Conservation (phyloP, 495 filamentous ascomycete species). For the Podospora anserina region DNA sequence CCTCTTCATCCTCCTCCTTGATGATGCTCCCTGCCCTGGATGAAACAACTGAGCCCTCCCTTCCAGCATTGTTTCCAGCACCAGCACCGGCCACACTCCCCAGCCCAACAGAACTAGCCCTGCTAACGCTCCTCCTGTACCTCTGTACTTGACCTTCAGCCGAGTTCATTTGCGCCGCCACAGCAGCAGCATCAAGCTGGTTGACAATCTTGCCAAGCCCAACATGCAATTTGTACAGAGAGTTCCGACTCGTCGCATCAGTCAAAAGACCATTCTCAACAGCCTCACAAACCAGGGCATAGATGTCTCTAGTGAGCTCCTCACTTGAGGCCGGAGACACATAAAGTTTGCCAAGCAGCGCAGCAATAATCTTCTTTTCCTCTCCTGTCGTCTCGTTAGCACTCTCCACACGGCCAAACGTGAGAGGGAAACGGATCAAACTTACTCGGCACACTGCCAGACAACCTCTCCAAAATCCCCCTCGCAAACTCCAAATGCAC, state of each 20-base stretch:
- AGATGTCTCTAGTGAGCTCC: slow-evolving; percentile 47
- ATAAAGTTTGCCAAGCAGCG: slow-evolving; percentile 78
- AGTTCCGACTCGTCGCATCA: slow-evolving; percentile 71
- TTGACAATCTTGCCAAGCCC: slow-evolving; percentile 60
- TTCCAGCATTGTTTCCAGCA: slow-evolving; percentile 13
- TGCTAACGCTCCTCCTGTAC: slow-evolving; percentile 39
- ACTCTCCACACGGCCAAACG: slow-evolving; percentile 31
- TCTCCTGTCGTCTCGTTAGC: slow-evolving; percentile 55
- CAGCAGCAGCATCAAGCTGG: slow-evolving; percentile 43
- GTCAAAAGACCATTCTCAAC: slow-evolving; percentile 66
- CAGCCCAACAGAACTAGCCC: slow-evolving; percentile 28
- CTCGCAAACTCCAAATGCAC: slow-evolving; percentile 66
- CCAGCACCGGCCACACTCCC: slow-evolving; percentile 21
- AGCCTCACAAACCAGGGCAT: slow-evolving; percentile 58
- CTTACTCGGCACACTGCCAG: slow-evolving; percentile 58
- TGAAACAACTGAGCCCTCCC: slow-evolving; percentile 3
- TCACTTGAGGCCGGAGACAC: slow-evolving; percentile 59
- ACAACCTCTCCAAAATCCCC: slow-evolving; percentile 58
- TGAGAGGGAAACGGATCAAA: slow-evolving; percentile 27
- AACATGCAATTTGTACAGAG: slow-evolving; percentile 75
- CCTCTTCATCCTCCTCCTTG: slow-evolving; percentile 22
- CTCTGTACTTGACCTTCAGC: slow-evolving; percentile 7
- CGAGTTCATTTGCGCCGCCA: slow-evolving; percentile 2
- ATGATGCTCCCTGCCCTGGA: slow-evolving; percentile 19
- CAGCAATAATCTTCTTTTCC: slow-evolving; percentile 77